A percentile compares a stretch with the other conserved stretches of the same genome.
These are phyloP conservation scores for Vicia villosa DNA, from an alignment of 306 rosid species.

Conservation along the genomic window DNA sequence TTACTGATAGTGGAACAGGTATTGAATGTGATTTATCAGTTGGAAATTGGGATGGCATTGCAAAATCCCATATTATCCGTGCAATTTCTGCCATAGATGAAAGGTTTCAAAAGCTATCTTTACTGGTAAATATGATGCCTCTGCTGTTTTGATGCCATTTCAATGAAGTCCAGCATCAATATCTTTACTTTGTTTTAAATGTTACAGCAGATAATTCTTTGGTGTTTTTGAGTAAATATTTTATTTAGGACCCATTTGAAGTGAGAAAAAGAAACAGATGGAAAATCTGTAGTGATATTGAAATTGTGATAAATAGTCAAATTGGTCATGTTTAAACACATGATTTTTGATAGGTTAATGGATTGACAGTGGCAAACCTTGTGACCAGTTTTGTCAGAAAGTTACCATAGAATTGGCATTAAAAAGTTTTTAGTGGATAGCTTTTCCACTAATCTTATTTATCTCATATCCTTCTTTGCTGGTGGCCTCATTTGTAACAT, in stretches of 20 bases:
- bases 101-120: constrained; percentile 50
- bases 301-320: constrained; percentile 27
- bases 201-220: constrained; percentile 2
- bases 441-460: constrained; percentile 23
- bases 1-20: constrained; percentile 57
- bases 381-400: constrained; percentile 30
- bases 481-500: constrained; percentile 23
- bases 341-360: constrained; percentile 10
- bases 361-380: background rate
- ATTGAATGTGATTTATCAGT: constrained; percentile 61
- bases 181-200: constrained; percentile 22
- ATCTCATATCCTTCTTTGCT: constrained; percentile 4
- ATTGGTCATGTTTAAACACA: constrained; percentile 19
- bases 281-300: constrained; percentile 6
- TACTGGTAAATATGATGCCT: constrained; percentile 45
- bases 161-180: constrained; percentile 8
- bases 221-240: constrained; percentile 2
- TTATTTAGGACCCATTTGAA: constrained; percentile 28
- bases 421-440: constrained; percentile 9
- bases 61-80: constrained; percentile 46
- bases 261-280: constrained; percentile 13
- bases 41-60: constrained; percentile 51
- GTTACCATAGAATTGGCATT: constrained; percentile 3
- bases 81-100: constrained; percentile 51
- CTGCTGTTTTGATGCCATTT: constrained; percentile 21